Evolutionary conservation across 805 yeast genomes (phyloP), one percentile per base, ranked within the genome.

Genomic region (Candida tallmaniae): DNA sequence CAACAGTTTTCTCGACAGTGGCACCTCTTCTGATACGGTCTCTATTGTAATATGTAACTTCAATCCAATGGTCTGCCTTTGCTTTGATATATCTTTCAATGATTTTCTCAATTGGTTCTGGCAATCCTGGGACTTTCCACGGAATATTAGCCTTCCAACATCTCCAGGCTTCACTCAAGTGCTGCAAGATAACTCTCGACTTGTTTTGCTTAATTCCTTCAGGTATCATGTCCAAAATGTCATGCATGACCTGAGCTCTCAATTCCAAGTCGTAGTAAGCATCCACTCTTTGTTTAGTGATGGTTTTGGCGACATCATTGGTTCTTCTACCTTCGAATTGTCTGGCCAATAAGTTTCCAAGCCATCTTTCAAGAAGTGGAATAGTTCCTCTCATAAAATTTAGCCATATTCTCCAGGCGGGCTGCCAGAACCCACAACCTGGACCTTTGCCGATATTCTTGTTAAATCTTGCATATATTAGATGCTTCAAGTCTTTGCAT

Each of bases 91-190:
- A 93, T 29, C 96, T 74, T 51, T 85, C 82, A 41, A 93, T 89
- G 24, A 93, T 85, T 28, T 77, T 75, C 45, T 80, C 93, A 17
- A 93, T 76, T 0, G 97, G 97, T 34, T 74, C 83, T 2, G 99
- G 98, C 60, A 93, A 67, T 0, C 97, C 97, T 1, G 96, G 95
- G 11, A 93, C 97, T 46, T 86, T 80, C 97, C 97, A 93, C 0
- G 97, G 96, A 39, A 93, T 83, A 52, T 93, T 90, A 2, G 98
- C 98, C 56, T 93, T 93, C 99, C 99, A 93, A 56, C 97, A 93
- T 55, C 98, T 69, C 99, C 99, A 93, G 0, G 98, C 98, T 57
- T 93, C 98, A 52, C 95, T 84, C 38, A 93, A 68, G 58, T 93
- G 99, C 50, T 93, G 97, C 31, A 93, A 59, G 34, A 93, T 83